Evolutionary conservation across 371 early-diverging fungal species (phyloP).

Genomic region (Mortierella sp.): DNA sequence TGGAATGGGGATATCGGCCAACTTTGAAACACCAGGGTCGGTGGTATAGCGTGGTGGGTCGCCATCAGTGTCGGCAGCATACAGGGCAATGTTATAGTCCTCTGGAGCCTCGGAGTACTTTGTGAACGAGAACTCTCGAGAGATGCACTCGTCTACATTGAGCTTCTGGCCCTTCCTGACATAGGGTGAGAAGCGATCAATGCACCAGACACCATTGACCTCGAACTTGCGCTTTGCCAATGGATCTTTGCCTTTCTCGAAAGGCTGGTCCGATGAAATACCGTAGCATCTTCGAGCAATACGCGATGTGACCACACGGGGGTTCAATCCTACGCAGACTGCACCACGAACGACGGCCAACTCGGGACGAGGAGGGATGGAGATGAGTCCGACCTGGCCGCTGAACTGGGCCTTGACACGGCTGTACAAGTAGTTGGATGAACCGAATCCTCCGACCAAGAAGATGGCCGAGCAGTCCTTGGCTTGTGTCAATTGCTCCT

Average conservation of each 20-base stretch:
- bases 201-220: conserved; percentile 46
- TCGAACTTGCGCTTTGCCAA: conserved; percentile 54
- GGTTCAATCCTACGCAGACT: conserved; percentile 64
- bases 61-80: conserved; percentile 57
- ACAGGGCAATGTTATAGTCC: conserved; percentile 54
- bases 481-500: conserved; percentile 56
- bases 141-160: conserved; percentile 65
- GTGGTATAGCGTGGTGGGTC: conserved; percentile 59
- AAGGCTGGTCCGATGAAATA: conserved; percentile 70
- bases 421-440: conserved; percentile 60
- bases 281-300: conserved; percentile 69
- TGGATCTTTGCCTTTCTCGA: conserved; percentile 58
- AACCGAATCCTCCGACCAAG: conserved; percentile 66
- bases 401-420: conserved; percentile 55
- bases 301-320: conserved; percentile 63
- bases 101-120: conserved; percentile 46
- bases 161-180: conserved; percentile 69
- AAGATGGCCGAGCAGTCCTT: conserved; percentile 58
- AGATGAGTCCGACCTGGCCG: conserved; percentile 51
- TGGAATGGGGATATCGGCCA: conserved; percentile 59
- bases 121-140: conserved; percentile 51
- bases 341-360: conserved; percentile 52
- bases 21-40: conserved; percentile 56
- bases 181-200: conserved; percentile 63
- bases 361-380: conserved; percentile 54